Conservation (phyloP, 305 asterid species). For the Fraxinus sp. region DNA sequence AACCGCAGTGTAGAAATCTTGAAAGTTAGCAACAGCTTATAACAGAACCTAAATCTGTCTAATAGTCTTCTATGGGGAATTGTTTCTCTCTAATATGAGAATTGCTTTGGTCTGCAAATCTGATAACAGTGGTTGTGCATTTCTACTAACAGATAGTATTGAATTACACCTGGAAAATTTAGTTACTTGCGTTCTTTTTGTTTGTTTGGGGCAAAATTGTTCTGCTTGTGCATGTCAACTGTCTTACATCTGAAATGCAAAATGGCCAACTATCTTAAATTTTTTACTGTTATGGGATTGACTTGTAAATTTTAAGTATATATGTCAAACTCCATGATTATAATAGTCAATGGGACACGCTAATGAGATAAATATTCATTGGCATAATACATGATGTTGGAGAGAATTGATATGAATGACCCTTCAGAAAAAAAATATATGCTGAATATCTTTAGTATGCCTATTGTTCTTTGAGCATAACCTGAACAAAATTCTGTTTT, state of each 20-base stretch:
- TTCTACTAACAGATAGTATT: not conserved
- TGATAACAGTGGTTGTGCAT: not conserved
- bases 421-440: not conserved
- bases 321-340: not conserved
- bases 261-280: not conserved
- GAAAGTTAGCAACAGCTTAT: not conserved
- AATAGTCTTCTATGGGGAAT: not conserved
- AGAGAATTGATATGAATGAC: not conserved
- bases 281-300: not conserved
- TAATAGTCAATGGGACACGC: not conserved
- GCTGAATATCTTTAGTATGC: not conserved
- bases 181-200: not conserved
- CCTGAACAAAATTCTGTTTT: slow-evolving; percentile 5
- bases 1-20: not conserved
- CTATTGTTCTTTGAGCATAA: slow-evolving; percentile 5
- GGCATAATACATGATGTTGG: slow-evolving; percentile 1
- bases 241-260: not conserved
- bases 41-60: not conserved
- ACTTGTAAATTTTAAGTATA: not conserved
- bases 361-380: not conserved
- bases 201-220: not conserved
- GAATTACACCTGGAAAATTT: not conserved
- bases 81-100: not conserved
- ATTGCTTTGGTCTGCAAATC: not conserved
- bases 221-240: not conserved